Evolutionary conservation across 225 moss, liverwort and hornwort species (phyloP), one percentile per base, ranked within the genome.

Genomic region (Polytrichum commune): DNA sequence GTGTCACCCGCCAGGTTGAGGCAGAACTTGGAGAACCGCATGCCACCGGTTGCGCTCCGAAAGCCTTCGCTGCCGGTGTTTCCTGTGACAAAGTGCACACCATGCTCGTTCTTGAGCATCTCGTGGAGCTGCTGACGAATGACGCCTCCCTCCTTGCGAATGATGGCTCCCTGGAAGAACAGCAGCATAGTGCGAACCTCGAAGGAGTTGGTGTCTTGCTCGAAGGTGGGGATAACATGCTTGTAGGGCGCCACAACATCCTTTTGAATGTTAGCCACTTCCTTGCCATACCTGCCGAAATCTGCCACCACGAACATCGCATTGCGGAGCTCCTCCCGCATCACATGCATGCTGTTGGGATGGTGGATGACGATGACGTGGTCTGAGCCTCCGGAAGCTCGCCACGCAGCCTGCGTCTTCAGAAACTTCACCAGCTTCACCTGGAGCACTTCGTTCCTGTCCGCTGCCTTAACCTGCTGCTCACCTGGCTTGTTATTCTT

Each of bases 1-100:
- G 84, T 88, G 62, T 84, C 88, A 26, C 84, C 84, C 1, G 88
- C 84, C 53, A 84, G 79, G 74, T 88, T 81, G 35, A 88, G 81
- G 75, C 88, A 84, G 55, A 82, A 88, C 72, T 88, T 88, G 5
- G 88, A 84, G 20, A 75, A 60, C 4, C 84, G 73, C 88, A 88
- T 88, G 18, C 82, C 84, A 29, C 30, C 0, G 1, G 82, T 79
- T 16, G 88, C 88, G 63, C 86, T 86, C 27, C 63, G 56, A 26
- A 86, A 76, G 0, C 86, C 83, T 53, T 75, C 77, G 26, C 72
- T 81, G 25, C 69, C 73, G 1, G 86, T 81, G 64, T 78, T 87
- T 53, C 83, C 86, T 1, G 83, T 71, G 19, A 70, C 72, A 61
- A 86, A 80, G 62, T 71, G 74, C 2, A 86, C 82, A 60, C 69